Evolutionary conservation across 164 flowering plant genomes (phyloP).

Genomic region (Stephania yunnanensis): DNA sequence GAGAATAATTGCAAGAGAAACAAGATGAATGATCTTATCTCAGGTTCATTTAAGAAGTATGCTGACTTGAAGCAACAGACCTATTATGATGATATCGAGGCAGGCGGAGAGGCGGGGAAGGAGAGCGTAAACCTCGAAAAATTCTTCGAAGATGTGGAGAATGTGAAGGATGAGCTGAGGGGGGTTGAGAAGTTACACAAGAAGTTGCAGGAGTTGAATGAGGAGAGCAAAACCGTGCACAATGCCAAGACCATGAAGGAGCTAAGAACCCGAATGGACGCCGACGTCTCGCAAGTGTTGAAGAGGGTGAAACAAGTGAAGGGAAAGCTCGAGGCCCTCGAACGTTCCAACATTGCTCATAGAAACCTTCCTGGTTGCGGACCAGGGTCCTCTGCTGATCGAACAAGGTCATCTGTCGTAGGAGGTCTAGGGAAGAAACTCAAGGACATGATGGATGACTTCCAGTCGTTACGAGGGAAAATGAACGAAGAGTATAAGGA

Average conservation of each 20-base stretch:
- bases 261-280: slow-evolving; percentile 24
- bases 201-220: slow-evolving; percentile 24
- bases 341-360: slow-evolving; percentile 24
- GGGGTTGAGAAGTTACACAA: slow-evolving; percentile 21
- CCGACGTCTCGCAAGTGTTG: slow-evolving; percentile 24
- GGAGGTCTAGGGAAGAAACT: slow-evolving; percentile 32
- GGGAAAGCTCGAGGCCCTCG: slow-evolving; percentile 27
- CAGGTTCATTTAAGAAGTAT: slow-evolving; percentile 28
- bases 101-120: slow-evolving; percentile 11
- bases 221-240: slow-evolving; percentile 27
- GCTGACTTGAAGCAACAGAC: slow-evolving; percentile 26
- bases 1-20: not conserved
- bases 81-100: slow-evolving; percentile 19
- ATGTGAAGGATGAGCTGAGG: slow-evolving; percentile 27
- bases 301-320: slow-evolving; percentile 23
- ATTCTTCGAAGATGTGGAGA: slow-evolving; percentile 33
- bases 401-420: slow-evolving; percentile 30
- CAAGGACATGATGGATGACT: slow-evolving; percentile 32
- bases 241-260: slow-evolving; percentile 26
- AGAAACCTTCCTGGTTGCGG: slow-evolving; percentile 29
- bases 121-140: slow-evolving; percentile 25
- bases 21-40: slow-evolving; percentile 33
- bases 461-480: slow-evolving; percentile 20
- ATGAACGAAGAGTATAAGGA: slow-evolving; percentile 26
- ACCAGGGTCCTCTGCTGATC: slow-evolving; percentile 28